phyloP scores from a whole-genome alignment of 148 eudicot genomes.

The Suaeda aralocaspica region DNA sequence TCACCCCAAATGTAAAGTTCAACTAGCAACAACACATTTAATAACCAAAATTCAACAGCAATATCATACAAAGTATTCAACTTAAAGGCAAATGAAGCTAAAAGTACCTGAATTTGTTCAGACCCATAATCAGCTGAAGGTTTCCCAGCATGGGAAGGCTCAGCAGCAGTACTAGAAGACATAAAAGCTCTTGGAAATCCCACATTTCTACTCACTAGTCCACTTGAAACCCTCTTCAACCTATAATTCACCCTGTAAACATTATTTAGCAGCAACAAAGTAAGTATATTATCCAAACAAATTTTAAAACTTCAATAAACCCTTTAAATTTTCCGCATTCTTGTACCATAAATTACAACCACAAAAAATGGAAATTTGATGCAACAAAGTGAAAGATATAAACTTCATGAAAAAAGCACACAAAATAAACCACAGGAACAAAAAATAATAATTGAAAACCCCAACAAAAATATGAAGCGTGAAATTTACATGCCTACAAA shows the following conservation, averaged over 20 bases:
- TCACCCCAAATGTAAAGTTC: background rate
- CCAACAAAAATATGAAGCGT: too few species aligned
- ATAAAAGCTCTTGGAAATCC: slow-evolving; percentile 55
- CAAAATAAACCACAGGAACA: background rate
- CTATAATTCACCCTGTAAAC: slow-evolving; percentile 45
- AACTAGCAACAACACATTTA: background rate
- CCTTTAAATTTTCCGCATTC: background rate
- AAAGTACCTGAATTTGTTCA: slow-evolving; percentile 91
- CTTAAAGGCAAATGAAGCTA: background rate
- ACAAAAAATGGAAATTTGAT: background rate
- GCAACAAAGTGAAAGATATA: background rate
- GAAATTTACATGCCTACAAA: too few species aligned
- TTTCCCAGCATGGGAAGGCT: slow-evolving; percentile 41
- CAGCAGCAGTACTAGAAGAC: slow-evolving; percentile 52
- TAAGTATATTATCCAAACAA: background rate
- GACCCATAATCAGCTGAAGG: slow-evolving; percentile 67
- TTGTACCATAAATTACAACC: background rate
- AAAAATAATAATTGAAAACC: background rate
- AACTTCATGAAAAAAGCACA: background rate
- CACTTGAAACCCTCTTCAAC: slow-evolving; percentile 36
- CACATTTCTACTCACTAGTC: slow-evolving; percentile 33
- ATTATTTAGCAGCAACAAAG: background rate
- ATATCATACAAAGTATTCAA: background rate
- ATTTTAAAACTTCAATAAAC: background rate
- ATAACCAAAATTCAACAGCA: background rate